Percentiles rank a stretch among this genome's conserved stretches.
Conservation (phyloP, 306 rosid species). For the Sophora flavescens region DNA sequence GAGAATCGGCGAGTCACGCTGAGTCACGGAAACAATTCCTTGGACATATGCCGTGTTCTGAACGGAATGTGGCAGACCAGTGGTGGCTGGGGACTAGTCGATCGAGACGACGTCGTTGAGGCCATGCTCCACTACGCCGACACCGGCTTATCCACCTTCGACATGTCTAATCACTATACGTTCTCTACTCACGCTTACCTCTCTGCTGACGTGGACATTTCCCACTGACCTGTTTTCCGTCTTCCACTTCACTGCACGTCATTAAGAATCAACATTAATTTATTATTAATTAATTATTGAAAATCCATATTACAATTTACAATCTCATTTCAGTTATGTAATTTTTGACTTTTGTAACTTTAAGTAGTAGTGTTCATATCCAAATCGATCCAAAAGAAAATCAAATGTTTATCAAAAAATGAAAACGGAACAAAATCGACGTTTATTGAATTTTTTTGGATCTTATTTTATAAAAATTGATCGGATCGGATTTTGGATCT, state of each 20-base stretch:
- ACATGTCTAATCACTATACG: constrained; percentile 95
- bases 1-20: constrained; percentile 61
- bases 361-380: background rate
- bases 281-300: no score
- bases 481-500: no score
- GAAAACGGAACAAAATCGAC: no score
- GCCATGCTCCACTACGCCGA: constrained; percentile 93
- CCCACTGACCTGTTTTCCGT: background rate
- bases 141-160: constrained; percentile 85
- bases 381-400: no score
- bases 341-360: background rate
- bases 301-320: no score
- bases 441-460: no score
- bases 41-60: constrained; percentile 75
- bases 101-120: constrained; percentile 80
- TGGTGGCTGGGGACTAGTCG: constrained; percentile 90
- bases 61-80: constrained; percentile 96
- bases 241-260: background rate
- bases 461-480: no score
- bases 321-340: background rate
- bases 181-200: background rate
- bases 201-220: constrained; percentile 33
- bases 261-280: background rate
- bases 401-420: no score
- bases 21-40: constrained; percentile 67